Evolutionary conservation across 257 asterid species (phyloP).

Genomic region (Dorcoceras hygrometricum): DNA sequence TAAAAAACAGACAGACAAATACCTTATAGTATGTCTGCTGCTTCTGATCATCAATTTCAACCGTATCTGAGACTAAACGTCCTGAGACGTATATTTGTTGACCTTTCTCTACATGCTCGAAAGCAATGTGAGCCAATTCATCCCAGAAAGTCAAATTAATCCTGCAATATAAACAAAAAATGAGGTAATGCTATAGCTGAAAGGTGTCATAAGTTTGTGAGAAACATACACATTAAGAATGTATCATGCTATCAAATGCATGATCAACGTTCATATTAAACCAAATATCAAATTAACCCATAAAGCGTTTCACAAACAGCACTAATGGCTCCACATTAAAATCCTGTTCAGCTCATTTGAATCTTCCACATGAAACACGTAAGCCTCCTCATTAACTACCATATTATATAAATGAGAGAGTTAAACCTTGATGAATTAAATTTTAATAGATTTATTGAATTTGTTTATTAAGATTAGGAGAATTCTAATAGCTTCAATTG

Average conservation of each 20-base stretch:
- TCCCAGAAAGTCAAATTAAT: slow-evolving; percentile 84
- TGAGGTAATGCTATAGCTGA: slow-evolving; percentile 17
- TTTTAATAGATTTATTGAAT: too few relatives aligned
- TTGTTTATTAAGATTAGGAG: too few relatives aligned
- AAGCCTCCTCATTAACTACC: not conserved
- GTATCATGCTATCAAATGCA: slow-evolving; percentile 4
- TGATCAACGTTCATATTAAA: not conserved
- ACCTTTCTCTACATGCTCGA: slow-evolving; percentile 83
- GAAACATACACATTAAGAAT: slow-evolving; percentile 2
- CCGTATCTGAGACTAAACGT: slow-evolving; percentile 76
- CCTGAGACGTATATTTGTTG: slow-evolving; percentile 79
- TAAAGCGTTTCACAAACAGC: not conserved
- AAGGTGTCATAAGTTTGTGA: not conserved
- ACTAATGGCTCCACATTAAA: not conserved
- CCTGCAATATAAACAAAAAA: slow-evolving; percentile 41
- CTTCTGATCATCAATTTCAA: slow-evolving; percentile 80
- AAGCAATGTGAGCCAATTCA: slow-evolving; percentile 74
- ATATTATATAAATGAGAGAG: too few relatives aligned
- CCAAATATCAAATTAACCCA: not conserved
- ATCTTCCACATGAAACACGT: not conserved
- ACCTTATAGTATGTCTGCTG: slow-evolving; percentile 91
- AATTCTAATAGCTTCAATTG: too few relatives aligned
- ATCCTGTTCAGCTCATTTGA: not conserved
- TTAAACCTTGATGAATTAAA: too few relatives aligned
- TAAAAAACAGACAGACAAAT: slow-evolving; percentile 10